Base-by-base conservation (phyloP, 2,329 filamentous ascomycete species). In the Dothistroma pini region DNA sequence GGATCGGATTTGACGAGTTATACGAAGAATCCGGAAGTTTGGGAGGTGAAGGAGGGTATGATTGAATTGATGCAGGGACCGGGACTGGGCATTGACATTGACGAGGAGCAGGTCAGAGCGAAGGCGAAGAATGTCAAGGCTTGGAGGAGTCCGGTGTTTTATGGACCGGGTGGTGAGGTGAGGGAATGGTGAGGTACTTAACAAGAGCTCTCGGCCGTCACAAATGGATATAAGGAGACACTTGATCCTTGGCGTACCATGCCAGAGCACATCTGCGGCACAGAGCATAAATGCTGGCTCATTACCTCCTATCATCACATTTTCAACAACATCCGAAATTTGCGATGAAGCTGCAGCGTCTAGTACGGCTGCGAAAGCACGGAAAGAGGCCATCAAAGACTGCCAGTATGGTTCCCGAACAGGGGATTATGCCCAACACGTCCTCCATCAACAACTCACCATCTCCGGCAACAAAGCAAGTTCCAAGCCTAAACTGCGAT, bases 1-100 rank as follows among this genome's bases (percentile, higher is more conserved):
- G 80, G 84, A 1, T 80, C 85, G 65, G 88, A 90, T 70, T 76
- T 90, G 12, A 68, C 69, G 10, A 73, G 66, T 21, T 73, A 72
- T 48, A 48, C 71, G 9, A 69, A 63, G 54, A 67, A 73, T 50
- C 66, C 64, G 9, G 64, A 65, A 14, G 67, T 71, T 1, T 73
- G 72, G 55, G 57, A 66, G 25, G 68, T 73, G 25, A 60, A 63
- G 22, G 69, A 71, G n/a, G 71, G 71, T 9, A 66, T 66, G 61
- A 70, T 72, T 31, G 60, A 62, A 19, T 63, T 66, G 52, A 67
- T 68, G 51, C 67, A 41, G 7, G 68, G 68, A 7, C 71, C 71
- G 3, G 71, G 71, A 10, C 48, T 73, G 41, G 71, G 71, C 2
- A 72, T 73, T 41, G 69, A 73, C 50, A 68, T 74, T 38, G 85